These are phyloP conservation scores for Stagonosporopsis rhizophila DNA, from an alignment of 2,329 filamentous ascomycete species.

Conservation along the genomic window DNA sequence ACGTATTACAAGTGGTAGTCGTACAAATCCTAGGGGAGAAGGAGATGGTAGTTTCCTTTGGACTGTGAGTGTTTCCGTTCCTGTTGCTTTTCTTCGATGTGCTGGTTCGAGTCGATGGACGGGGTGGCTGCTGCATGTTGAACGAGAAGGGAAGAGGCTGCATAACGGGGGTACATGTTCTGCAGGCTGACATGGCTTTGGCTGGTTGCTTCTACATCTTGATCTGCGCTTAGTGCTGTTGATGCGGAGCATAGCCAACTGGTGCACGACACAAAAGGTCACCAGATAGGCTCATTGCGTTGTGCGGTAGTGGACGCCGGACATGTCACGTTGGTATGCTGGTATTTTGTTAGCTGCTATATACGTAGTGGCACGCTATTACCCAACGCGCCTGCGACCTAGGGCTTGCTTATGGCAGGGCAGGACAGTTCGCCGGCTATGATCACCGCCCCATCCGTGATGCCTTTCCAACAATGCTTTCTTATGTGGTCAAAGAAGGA, in stretches of 20 bases:
- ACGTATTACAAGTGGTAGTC: too few species aligned
- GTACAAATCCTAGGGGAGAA: background rate
- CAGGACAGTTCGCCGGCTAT: background rate
- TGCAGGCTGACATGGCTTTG: background rate
- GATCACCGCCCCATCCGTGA: background rate
- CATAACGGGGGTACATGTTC: too few species aligned
- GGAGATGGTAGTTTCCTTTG: background rate
- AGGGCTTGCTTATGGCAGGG: background rate
- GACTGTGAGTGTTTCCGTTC: too few species aligned
- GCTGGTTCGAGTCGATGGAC: too few species aligned
- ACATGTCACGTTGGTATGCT: too few species aligned
- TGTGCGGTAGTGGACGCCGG: background rate
- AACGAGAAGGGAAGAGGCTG: too few species aligned
- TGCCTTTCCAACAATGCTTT: background rate
- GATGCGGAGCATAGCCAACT: background rate
- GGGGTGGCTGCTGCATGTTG: too few species aligned
- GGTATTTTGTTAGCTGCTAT: too few species aligned
- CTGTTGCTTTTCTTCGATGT: too few species aligned
- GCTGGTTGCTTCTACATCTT: background rate
- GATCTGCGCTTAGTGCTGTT: too few species aligned
- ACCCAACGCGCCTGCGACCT: background rate
- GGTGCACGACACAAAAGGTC: background rate
- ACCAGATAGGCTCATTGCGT: background rate
- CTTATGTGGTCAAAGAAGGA: background rate
- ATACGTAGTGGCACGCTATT: background rate